A percentile compares a stretch with the other conserved stretches of the same genome.
Conservation (phyloP, 2,329 filamentous ascomycete species). For the Penicillium paneum region DNA sequence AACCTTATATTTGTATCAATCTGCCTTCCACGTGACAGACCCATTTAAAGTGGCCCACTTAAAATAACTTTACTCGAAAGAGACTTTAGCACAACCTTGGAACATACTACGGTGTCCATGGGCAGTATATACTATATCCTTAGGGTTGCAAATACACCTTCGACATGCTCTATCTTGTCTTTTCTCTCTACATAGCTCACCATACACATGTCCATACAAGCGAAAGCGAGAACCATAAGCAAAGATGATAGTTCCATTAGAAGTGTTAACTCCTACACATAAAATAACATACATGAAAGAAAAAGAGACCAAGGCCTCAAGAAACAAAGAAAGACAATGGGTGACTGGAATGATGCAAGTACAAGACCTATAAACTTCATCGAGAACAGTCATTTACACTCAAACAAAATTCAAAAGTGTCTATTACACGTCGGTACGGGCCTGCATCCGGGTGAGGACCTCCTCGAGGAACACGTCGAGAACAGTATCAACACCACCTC, state of each 20-base stretch:
- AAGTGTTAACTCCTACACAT: neutral
- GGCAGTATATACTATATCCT: too few relatives aligned
- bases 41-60: too few relatives aligned
- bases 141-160: too few relatives aligned
- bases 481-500: slow-evolving; percentile 81
- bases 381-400: neutral
- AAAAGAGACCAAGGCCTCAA: neutral
- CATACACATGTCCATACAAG: neutral
- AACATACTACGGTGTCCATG: too few relatives aligned
- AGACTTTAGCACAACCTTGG: too few relatives aligned
- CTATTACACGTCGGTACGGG: slow-evolving; percentile 45
- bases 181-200: too few relatives aligned
- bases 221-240: neutral
- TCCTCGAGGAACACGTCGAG: slow-evolving; percentile 91
- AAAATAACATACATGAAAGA: slow-evolving; percentile 1
- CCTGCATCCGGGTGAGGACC: slow-evolving; percentile 86
- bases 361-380: neutral
- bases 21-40: too few relatives aligned
- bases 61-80: too few relatives aligned
- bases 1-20: too few relatives aligned
- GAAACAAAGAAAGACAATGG: neutral
- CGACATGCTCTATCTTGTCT: too few relatives aligned
- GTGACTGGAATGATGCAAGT: neutral
- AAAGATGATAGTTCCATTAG: neutral
- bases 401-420: neutral